Evolutionary conservation across 495 filamentous ascomycete genomes (phyloP), one percentile per base, ranked within the genome.

Genomic region (Hypoxylon lienhwacheense): DNA sequence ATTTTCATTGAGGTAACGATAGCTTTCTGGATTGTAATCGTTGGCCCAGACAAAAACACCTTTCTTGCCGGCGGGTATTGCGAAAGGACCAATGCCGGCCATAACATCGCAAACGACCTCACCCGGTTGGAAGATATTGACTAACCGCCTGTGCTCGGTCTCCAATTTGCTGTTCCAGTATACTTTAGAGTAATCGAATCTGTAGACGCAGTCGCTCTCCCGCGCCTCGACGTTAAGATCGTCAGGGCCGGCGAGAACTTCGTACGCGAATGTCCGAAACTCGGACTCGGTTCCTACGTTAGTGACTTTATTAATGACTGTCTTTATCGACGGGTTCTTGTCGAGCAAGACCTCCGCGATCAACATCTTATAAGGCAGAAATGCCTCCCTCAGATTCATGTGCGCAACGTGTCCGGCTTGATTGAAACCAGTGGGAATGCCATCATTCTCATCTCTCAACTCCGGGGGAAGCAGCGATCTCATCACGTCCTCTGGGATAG

Each of bases 81-180:
- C 91, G 68, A 99, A 99, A 1, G 93, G 93, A 1, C 93, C 93
- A 33, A 99, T 88, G 24, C 93, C 93, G 6, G 92, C 91, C 93
- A 99, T 99, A 52, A 97, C 88, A 68, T 99, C 93, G 74, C 86
- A 90, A 5, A 97, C 88, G 17, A 91, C 90, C 57, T 97, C 89
- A 16, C 93, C 90, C 1, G 83, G 80, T 31, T 80, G 72, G 73
- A 97, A 98, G 45, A 86, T 74, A 35, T 81, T 73, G 48, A 95
- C 81, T 7, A 99, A 73, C 1, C 93, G 79, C 35, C 82, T 80
- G 66, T 99, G 93, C 68, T 99, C 93, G 7, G 84, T 87, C 51
- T 91, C 84, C 7, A 99, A 77, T 48, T 91, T 81, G 56, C 81
- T 88, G 71, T 99, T 99, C 93, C 93, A 99, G 74, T 97, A 99